A percentile compares a stretch with the other conserved stretches of the same genome.
Evolutionary conservation across 441 rosid species (phyloP).

Genomic region (Raphanus hybrid): DNA sequence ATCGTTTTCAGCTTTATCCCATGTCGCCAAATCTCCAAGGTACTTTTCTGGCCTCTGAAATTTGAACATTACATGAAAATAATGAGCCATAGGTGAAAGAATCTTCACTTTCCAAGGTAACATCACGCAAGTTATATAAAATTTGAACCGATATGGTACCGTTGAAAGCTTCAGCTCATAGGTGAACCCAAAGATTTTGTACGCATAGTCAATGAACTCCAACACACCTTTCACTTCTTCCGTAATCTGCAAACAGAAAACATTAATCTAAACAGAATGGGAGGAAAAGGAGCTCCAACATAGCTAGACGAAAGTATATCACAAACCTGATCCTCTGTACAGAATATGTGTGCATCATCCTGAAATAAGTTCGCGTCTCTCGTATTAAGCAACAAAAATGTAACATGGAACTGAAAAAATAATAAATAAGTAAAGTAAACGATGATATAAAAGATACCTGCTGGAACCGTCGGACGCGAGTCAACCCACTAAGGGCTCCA

Average conservation of each 20-base stretch:
- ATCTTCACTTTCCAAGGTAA: no score
- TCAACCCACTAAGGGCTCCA: slow-evolving; percentile 97
- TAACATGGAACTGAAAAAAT: slow-evolving; percentile 1
- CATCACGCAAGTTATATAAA: background rate
- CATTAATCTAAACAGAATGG: slow-evolving; percentile 26
- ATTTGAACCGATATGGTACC: slow-evolving; percentile 52
- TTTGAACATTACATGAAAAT: slow-evolving; percentile 25
- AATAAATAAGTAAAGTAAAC: background rate
- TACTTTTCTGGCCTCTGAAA: slow-evolving; percentile 94
- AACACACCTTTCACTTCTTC: slow-evolving; percentile 86
- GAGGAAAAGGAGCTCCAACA: slow-evolving; percentile 25
- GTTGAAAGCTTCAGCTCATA: slow-evolving; percentile 96
- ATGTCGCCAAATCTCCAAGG: slow-evolving; percentile 77
- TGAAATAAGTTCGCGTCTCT: slow-evolving; percentile 46
- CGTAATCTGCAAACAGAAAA: slow-evolving; percentile 65
- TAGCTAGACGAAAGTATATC: slow-evolving; percentile 26
- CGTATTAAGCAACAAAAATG: slow-evolving; percentile 6
- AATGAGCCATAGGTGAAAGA: slow-evolving; percentile 16
- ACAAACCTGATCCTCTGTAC: slow-evolving; percentile 83
- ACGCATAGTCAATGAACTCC: slow-evolving; percentile 80
- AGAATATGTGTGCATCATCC: slow-evolving; percentile 99
- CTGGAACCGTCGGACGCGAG: slow-evolving; percentile 97
- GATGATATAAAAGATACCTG: slow-evolving; percentile 60
- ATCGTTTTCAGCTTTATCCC: slow-evolving; percentile 93
- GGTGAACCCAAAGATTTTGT: slow-evolving; percentile 80